Evolutionary conservation across 1,284 basidiomycete species (phyloP).

Genomic region (Hemileia vastatrix): DNA sequence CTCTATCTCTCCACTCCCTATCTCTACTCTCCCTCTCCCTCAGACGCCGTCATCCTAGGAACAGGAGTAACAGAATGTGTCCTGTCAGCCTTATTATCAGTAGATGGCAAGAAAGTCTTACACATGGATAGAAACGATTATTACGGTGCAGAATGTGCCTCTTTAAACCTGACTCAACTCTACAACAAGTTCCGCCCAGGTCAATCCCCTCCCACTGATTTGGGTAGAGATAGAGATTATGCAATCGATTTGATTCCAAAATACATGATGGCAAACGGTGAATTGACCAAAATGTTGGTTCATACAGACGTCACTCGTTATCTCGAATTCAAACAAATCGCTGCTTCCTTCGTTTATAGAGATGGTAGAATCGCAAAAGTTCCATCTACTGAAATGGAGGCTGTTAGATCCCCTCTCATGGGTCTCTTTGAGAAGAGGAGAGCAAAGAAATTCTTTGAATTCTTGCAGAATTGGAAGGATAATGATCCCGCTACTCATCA

Average conservation of each 20-base stretch:
- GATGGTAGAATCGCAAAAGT: slow-evolving; percentile 97
- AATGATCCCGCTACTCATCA: slow-evolving; percentile 90
- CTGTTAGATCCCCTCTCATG: slow-evolving; percentile 87
- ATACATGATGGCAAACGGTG: slow-evolving; percentile 88
- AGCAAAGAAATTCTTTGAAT: slow-evolving; percentile 98
- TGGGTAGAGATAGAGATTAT: slow-evolving; percentile 89
- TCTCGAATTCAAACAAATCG: slow-evolving; percentile 99
- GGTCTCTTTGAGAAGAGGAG: slow-evolving; percentile 96
- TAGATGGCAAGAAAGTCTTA: slow-evolving; percentile 98
- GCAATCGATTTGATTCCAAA: slow-evolving; percentile 74
- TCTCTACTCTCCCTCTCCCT: background rate
- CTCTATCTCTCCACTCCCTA: background rate
- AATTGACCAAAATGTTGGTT: slow-evolving; percentile 94
- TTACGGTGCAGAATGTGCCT: slow-evolving; percentile 94
- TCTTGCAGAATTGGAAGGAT: slow-evolving; percentile 89
- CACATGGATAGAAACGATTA: slow-evolving; percentile 99
- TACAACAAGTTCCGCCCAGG: slow-evolving; percentile 80
- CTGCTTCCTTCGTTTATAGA: slow-evolving; percentile 93
- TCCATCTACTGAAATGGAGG: slow-evolving; percentile 94
- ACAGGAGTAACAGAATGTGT: slow-evolving; percentile 98
- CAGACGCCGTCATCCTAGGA: slow-evolving; percentile 52
- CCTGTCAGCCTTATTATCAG: slow-evolving; percentile 86
- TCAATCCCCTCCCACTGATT: slow-evolving; percentile 51
- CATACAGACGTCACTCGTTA: slow-evolving; percentile 98
- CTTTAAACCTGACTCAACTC: slow-evolving; percentile 93